Conservation (phyloP, 2,329 filamentous ascomycete genomes). For the Talaromyces amestolkiae region DNA sequence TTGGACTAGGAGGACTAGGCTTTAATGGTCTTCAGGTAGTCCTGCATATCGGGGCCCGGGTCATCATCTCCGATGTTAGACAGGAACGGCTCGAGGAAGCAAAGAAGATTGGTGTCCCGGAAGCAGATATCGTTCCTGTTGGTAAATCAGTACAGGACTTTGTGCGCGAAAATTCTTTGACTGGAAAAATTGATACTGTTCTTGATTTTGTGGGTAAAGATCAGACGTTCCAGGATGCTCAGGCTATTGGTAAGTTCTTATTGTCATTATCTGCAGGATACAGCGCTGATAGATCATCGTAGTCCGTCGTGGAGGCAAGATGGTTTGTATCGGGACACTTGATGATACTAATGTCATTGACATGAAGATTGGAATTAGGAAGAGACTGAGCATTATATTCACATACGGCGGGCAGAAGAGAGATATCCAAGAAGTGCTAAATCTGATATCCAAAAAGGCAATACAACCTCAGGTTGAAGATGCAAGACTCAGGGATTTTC, state of each 20-base stretch:
- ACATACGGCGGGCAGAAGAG: constrained; percentile 45
- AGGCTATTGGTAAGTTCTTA: background rate
- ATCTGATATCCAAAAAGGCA: background rate
- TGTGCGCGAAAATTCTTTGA: background rate
- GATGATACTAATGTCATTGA: constrained; percentile 42
- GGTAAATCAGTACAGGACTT: background rate
- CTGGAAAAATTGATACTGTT: background rate
- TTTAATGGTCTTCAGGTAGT: constrained; percentile 46
- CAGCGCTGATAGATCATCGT: background rate
- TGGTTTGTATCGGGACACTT: constrained; percentile 43
- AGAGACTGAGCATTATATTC: constrained; percentile 44
- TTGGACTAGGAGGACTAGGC: constrained; percentile 43
- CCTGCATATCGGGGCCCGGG: constrained; percentile 50
- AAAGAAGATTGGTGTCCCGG: background rate
- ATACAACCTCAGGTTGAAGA: background rate
- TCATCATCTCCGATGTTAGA: constrained; percentile 37
- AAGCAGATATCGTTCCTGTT: background rate
- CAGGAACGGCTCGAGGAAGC: constrained; percentile 21
- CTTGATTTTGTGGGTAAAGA: background rate
- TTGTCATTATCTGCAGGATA: background rate
- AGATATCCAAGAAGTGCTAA: constrained; percentile 30
- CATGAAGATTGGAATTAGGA: constrained; percentile 47
- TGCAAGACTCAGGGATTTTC: background rate
- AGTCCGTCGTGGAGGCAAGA: constrained; percentile 22
- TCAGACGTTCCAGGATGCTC: constrained; percentile 6